These are phyloP conservation scores for Tympanopsis confertula DNA, from an alignment of 2,329 filamentous ascomycete species.

Conservation along the genomic window DNA sequence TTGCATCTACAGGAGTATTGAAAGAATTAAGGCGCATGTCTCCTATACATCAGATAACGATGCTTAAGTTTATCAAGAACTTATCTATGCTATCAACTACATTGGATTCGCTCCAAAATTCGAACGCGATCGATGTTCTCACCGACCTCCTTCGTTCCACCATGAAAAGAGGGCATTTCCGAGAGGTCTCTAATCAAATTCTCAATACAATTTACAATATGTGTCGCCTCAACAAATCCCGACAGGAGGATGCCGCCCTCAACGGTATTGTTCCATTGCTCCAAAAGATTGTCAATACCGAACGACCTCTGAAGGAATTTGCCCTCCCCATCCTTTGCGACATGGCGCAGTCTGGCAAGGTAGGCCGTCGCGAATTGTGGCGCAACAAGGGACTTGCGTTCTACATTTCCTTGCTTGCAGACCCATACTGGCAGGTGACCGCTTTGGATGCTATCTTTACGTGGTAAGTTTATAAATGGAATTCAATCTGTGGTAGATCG, in stretches of 20 bases:
- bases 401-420: conserved; percentile 80
- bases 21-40: conserved; percentile 89
- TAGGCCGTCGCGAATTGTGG: conserved; percentile 87
- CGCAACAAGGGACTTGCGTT: conserved; percentile 92
- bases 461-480: conserved; percentile 45
- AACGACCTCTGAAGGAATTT: conserved; percentile 89
- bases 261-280: conserved; percentile 90
- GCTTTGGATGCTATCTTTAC: conserved; percentile 95
- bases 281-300: conserved; percentile 84
- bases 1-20: conserved; percentile 51
- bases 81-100: conserved; percentile 94
- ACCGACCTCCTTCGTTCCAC: conserved; percentile 79
- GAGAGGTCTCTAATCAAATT: conserved; percentile 94
- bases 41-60: conserved; percentile 84
- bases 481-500: too few relatives aligned
- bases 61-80: conserved; percentile 99
- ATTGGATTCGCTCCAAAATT: conserved; percentile 84
- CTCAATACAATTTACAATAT: conserved; percentile 98
- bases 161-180: conserved; percentile 52
- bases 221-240: conserved; percentile 87
- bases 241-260: conserved; percentile 89
- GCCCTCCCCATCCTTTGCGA: conserved; percentile 92
- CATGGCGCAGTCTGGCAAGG: conserved; percentile 95
- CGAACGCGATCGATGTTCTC: conserved; percentile 91
- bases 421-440: conserved; percentile 98